phyloP scores from a whole-genome alignment of 805 yeast species.

The Spathaspora boniae region DNA sequence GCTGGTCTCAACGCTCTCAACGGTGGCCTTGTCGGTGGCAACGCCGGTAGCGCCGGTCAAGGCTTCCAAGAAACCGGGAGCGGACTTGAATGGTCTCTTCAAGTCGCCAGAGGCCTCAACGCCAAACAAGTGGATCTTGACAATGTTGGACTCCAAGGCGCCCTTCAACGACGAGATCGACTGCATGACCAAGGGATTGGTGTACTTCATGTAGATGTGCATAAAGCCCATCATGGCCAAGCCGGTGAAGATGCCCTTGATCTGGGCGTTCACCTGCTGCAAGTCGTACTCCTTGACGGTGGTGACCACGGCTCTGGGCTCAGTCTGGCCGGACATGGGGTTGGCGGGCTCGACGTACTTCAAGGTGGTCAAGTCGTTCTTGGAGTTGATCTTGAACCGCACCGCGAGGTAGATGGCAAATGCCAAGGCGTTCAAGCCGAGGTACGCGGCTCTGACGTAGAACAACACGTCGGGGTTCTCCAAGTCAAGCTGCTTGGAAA shows the following conservation, averaged over 20 bases:
- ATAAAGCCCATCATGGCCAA: conserved; percentile 97
- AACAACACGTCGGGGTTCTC: conserved; percentile 74
- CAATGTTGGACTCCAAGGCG: conserved; percentile 85
- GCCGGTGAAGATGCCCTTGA: conserved; percentile 83
- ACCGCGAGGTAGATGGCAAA: conserved; percentile 65
- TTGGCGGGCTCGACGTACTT: conserved; percentile 87
- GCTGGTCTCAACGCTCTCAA: conserved; percentile 77
- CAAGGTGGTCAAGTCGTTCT: conserved; percentile 88
- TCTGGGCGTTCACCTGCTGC: conserved; percentile 72
- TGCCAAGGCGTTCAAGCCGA: conserved; percentile 61
- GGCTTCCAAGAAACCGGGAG: conserved; percentile 50
- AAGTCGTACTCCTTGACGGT: conserved; percentile 95
- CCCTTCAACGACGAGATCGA: conserved; percentile 85
- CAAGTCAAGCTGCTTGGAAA: conserved; percentile 81
- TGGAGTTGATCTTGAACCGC: conserved; percentile 55
- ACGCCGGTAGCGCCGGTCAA: conserved; percentile 54
- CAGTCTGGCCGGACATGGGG: conserved; percentile 72
- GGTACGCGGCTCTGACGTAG: conserved; percentile 73
- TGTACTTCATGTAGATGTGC: conserved; percentile 96
- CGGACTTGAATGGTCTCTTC: conserved; percentile 94
- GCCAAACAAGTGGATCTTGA: conserved; percentile 85
- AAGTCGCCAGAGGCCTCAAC: conserved; percentile 81
- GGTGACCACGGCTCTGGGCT: conserved; percentile 74
- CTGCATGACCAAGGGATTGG: conserved; percentile 96
- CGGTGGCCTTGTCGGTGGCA: conserved; percentile 83